phyloP scores from a whole-genome alignment of 2,329 filamentous ascomycete species.

The Ambrosiella xylebori region DNA sequence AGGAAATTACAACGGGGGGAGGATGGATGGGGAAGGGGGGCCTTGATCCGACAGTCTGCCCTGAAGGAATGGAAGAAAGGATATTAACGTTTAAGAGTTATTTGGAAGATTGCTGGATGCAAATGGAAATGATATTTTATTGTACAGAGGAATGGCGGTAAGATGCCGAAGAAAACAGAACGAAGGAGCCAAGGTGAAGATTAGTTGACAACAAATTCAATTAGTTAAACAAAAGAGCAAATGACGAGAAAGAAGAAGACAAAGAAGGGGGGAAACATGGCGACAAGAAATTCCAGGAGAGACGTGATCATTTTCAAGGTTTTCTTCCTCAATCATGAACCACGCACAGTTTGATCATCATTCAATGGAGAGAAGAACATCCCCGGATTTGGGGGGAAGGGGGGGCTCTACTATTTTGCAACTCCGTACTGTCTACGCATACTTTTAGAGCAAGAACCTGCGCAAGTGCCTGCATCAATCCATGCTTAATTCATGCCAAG shows the following conservation, averaged over 20 bases:
- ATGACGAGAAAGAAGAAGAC: background rate
- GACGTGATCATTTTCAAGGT: background rate
- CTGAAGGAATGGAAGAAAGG: background rate
- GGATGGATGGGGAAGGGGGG: background rate
- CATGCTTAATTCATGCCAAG: background rate
- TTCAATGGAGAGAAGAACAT: background rate
- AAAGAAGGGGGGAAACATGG: background rate
- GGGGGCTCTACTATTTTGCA: background rate
- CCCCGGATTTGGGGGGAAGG: background rate
- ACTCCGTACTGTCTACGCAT: background rate
- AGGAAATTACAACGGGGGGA: too few relatives aligned
- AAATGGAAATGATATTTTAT: background rate
- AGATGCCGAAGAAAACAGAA: background rate
- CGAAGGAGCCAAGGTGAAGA: background rate
- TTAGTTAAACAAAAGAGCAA: background rate
- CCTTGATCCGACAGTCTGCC: background rate
- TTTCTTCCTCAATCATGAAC: background rate
- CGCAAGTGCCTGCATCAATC: background rate
- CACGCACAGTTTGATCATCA: background rate
- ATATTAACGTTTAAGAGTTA: conserved; percentile 3
- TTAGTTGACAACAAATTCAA: background rate
- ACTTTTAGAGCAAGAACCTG: background rate
- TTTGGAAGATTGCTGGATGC: background rate
- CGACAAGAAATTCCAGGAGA: background rate
- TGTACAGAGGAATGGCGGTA: background rate